These are phyloP conservation scores for Chaetomiaceae sp. DNA, from an alignment of 2,329 filamentous ascomycete genomes.

Conservation along the genomic window DNA sequence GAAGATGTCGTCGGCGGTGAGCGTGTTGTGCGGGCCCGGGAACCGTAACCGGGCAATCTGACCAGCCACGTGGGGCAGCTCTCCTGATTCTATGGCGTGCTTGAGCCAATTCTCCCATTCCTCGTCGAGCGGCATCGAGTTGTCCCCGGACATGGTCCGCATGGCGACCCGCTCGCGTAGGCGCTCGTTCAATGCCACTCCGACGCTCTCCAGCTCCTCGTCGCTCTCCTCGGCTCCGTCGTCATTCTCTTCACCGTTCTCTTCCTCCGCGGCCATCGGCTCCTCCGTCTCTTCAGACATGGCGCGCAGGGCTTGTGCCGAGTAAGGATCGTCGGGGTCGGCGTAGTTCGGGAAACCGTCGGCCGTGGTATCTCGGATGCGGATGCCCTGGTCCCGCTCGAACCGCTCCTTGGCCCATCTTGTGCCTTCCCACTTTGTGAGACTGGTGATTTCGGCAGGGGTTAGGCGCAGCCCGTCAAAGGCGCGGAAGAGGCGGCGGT, in stretches of 20 bases:
- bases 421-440: constrained; percentile 81
- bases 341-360: constrained; percentile 64
- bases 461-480: constrained; percentile 69
- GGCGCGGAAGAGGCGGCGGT: constrained; percentile 69
- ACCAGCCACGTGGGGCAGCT: constrained; percentile 45
- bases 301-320: constrained; percentile 12
- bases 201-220: constrained; percentile 54
- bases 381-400: constrained; percentile 67
- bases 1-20: constrained; percentile 36
- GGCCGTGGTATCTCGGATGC: constrained; percentile 66
- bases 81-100: constrained; percentile 61
- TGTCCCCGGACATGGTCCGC: constrained; percentile 54
- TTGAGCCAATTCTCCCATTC: constrained; percentile 74
- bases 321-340: constrained; percentile 39
- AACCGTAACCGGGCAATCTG: constrained; percentile 37
- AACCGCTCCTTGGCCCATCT: constrained; percentile 78
- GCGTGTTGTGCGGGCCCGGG: constrained; percentile 33
- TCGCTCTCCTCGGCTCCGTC: constrained; percentile 47
- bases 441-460: constrained; percentile 60
- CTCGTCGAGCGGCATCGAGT: constrained; percentile 58
- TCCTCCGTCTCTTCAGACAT: constrained; percentile 6
- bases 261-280: neutral
- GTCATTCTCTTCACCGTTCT: constrained; percentile 16
- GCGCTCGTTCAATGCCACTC: constrained; percentile 59
- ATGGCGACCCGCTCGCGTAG: constrained; percentile 60